Base-by-base conservation (phyloP, 2,329 filamentous ascomycete species). In the Tolypocladium guangdongense region DNA sequence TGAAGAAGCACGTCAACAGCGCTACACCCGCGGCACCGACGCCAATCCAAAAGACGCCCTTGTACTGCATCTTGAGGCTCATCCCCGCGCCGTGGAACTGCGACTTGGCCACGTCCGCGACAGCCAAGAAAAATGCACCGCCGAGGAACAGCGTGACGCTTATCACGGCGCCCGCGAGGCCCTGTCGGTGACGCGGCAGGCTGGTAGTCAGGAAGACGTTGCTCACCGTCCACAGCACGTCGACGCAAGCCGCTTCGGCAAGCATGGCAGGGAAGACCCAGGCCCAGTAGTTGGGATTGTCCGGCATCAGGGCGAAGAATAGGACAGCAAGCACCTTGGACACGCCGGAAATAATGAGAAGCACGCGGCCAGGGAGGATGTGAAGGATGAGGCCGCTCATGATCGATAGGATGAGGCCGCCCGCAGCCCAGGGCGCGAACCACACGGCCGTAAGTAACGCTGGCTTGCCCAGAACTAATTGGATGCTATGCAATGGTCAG, bases 201-300 rank as follows among this genome's bases (percentile, higher is more conserved):
- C 74, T 78, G 0, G 82, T 86, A 0, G 83, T 86, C 52, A 86
- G 78, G 64, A 86, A 87, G 51, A 87, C 78, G 57, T 83, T 86
- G 35, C 81, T 76, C 2, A 87, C 74, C 54, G 81, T 86, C 66
- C 81, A 86, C 7, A 78, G 79, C 46, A 87, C 76, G 59, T 88
- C 84, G 52, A 87, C 82, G 4, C 81, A 82, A 24, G 85, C 68
- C 0, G 83, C 86, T 16, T 75, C 78, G 54, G 77, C 78, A 7
- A 81, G 67, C 78, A 81, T 81, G 5, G 75, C 64, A 0, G 83
- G 81, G 58, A 87, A 84, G 3, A 83, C 74, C 63, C 75, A 87
- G 0, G 78, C 75, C 84, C 84, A 87, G 66, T 83, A 81, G 54
- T 72, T 77, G 0, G 73, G 76, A 2, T 73, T 69, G 16, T 66